Conservation (phyloP, 176 grass and related monocot genomes). For the Tillandsia fasciculata region DNA sequence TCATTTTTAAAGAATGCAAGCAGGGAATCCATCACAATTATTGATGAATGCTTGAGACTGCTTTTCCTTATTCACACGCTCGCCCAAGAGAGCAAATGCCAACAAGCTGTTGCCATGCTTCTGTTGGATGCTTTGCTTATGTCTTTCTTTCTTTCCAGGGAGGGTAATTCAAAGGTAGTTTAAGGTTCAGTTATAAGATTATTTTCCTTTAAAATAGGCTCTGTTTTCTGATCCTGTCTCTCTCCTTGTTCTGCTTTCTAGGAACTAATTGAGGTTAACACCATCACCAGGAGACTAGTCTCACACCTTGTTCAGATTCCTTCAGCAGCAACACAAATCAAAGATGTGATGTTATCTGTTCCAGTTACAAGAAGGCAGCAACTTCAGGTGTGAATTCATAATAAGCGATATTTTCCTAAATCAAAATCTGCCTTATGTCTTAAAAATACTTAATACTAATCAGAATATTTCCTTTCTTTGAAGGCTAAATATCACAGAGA, state of each 20-base stretch:
- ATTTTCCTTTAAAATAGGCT: background rate
- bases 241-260: conserved; percentile 25
- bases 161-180: conserved; percentile 48
- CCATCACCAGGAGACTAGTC: conserved; percentile 52
- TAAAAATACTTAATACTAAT: background rate
- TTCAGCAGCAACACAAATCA: conserved; percentile 59
- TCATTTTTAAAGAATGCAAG: conserved; percentile 54
- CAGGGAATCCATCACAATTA: conserved; percentile 53
- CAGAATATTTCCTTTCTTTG: background rate
- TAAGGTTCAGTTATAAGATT: background rate
- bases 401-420: background rate
- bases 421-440: background rate
- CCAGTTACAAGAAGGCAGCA: conserved; percentile 46
- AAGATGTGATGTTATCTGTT: conserved; percentile 79
- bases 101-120: conserved; percentile 53
- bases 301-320: conserved; percentile 95
- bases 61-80: conserved; percentile 74
- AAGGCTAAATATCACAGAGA: too few species aligned
- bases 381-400: conserved; percentile 46
- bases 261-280: conserved; percentile 75
- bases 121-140: conserved; percentile 72
- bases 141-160: conserved; percentile 53
- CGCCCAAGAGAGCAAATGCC: conserved; percentile 46
- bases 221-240: conserved; percentile 4
- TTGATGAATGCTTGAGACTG: conserved; percentile 75